phyloP scores from a whole-genome alignment of 805 yeast species.

The Candida koratica region DNA sequence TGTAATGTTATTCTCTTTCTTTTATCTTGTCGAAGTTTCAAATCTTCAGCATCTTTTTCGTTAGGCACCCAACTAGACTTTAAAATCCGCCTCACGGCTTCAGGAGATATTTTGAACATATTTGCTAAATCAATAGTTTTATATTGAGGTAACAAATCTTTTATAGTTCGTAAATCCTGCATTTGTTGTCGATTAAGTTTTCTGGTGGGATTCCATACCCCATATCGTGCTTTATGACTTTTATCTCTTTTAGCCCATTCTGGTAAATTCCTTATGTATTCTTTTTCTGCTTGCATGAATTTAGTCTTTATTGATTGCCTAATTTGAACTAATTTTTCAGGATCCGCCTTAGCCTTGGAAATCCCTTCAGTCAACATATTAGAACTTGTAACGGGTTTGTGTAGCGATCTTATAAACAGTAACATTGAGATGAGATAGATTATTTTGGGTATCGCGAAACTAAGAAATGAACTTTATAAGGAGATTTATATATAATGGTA shows the following conservation, averaged over 20 bases:
- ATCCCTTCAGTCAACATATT: background rate
- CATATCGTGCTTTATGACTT: slow-evolving; percentile 58
- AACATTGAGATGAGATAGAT: slow-evolving; percentile 6
- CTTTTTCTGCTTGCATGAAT: slow-evolving; percentile 5
- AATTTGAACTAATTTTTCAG: background rate
- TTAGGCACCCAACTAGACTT: slow-evolving; percentile 74
- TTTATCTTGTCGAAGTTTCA: slow-evolving; percentile 49
- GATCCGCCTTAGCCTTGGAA: too few relatives aligned
- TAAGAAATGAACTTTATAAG: slow-evolving; percentile 56
- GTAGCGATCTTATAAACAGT: slow-evolving; percentile 7
- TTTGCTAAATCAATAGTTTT: slow-evolving; percentile 57
- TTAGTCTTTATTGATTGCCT: slow-evolving; percentile 1
- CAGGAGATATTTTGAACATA: slow-evolving; percentile 70
- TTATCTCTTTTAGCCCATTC: slow-evolving; percentile 70
- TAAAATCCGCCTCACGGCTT: slow-evolving; percentile 74
- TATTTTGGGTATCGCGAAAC: background rate
- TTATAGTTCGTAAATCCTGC: slow-evolving; percentile 57
- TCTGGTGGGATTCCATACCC: slow-evolving; percentile 66
- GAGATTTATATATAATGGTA: slow-evolving; percentile 54
- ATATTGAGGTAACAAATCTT: slow-evolving; percentile 55
- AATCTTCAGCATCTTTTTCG: slow-evolving; percentile 45
- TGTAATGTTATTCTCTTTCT: slow-evolving; percentile 10
- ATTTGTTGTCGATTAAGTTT: slow-evolving; percentile 67
- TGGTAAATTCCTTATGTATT: slow-evolving; percentile 15
- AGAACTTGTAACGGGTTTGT: slow-evolving; percentile 1